A percentile compares a stretch with the other conserved stretches of the same genome.
These are phyloP conservation scores for Deinandra increscens DNA, from an alignment of 129 eudicot species.

Conservation along the genomic window DNA sequence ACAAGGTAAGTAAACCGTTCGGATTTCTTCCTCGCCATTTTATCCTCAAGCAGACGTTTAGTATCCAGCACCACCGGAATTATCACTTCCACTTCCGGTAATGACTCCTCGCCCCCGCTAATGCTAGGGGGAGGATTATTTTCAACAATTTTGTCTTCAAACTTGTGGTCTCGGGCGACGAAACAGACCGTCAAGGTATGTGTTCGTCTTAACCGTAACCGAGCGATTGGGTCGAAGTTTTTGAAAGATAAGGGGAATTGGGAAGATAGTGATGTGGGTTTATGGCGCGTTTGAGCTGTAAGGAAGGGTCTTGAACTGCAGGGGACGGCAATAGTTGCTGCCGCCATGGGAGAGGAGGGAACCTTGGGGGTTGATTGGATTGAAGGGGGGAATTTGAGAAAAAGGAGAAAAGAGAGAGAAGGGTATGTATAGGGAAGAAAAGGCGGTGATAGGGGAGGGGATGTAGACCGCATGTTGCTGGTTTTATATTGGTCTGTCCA, in stretches of 20 bases:
- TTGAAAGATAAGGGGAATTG: conserved; percentile 22
- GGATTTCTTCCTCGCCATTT: conserved; percentile 72
- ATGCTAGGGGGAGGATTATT: neutral
- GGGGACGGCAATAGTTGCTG: conserved; percentile 54
- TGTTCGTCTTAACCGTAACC: conserved; percentile 19
- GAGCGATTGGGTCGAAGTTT: conserved; percentile 16
- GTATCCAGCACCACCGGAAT: conserved; percentile 24
- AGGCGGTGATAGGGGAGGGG: conserved; percentile 20
- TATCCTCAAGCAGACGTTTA: conserved; percentile 48
- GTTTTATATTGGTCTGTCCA: no score
- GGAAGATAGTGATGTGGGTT: conserved; percentile 28
- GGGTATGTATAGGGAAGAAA: neutral
- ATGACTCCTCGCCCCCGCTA: conserved; percentile 23
- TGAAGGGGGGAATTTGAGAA: no score
- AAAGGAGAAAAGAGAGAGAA: neutral
- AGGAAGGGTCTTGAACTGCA: conserved; percentile 39
- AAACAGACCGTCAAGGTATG: conserved; percentile 45
- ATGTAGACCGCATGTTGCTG: conserved; percentile 63
- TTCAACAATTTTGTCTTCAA: conserved; percentile 6
- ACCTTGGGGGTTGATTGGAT: no score
- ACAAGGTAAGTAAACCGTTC: conserved; percentile 83
- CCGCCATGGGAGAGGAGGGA: conserved; percentile 46
- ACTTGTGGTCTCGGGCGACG: conserved; percentile 44
- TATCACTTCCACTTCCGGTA: conserved; percentile 20
- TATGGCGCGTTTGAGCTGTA: conserved; percentile 27